Conservation (phyloP, 2,329 filamentous ascomycete species). For the Macrophomina phaseolina region DNA sequence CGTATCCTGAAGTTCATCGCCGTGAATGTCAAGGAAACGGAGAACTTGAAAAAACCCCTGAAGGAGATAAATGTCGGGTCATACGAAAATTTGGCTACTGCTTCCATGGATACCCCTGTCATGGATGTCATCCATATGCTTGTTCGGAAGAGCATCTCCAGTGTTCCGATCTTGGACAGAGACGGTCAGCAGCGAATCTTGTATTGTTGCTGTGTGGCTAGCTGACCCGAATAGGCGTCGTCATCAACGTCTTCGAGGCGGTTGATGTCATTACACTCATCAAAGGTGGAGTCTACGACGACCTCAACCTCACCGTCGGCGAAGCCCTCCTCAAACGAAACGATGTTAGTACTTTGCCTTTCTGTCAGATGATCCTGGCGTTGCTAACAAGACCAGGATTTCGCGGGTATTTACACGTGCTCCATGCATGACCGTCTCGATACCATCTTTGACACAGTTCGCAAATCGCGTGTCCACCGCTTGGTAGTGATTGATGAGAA, state of each 20-base stretch:
- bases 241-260: constrained; percentile 96
- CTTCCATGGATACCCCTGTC: constrained; percentile 86
- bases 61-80: constrained; percentile 85
- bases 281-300: constrained; percentile 91
- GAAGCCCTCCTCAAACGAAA: constrained; percentile 86
- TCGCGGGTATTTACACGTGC: constrained; percentile 96
- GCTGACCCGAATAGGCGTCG: constrained; percentile 56
- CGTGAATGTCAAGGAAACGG: constrained; percentile 89
- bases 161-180: constrained; percentile 87
- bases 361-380: neutral
- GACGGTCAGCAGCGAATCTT: constrained; percentile 56
- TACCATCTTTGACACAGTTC: constrained; percentile 95
- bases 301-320: constrained; percentile 82
- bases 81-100: constrained; percentile 79
- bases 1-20: constrained; percentile 98
- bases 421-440: constrained; percentile 88
- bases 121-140: constrained; percentile 94
- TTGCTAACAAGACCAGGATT: constrained; percentile 65
- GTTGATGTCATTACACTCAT: constrained; percentile 97
- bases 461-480: constrained; percentile 91
- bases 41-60: constrained; percentile 85
- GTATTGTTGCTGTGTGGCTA: neutral
- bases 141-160: constrained; percentile 91
- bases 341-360: constrained; percentile 59
- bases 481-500: constrained; percentile 92